A percentile compares a stretch with the other conserved stretches of the same genome.
phyloP scores from a whole-genome alignment of 2,329 filamentous ascomycete genomes.

The Colletotrichum shisoi region DNA sequence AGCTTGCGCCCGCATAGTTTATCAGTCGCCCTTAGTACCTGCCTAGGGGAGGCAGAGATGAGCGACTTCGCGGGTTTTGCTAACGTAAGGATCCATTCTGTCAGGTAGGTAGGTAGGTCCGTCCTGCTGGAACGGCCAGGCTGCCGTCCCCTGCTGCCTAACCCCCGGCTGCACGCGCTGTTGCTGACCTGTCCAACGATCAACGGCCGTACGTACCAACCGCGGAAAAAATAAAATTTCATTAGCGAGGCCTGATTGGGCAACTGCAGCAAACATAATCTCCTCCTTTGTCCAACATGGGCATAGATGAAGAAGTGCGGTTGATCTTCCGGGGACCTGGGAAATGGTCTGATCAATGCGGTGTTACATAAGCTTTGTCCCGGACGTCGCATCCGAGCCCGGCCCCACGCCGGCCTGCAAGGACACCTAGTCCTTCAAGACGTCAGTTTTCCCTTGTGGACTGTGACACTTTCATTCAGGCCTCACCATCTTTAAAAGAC shows the following conservation, averaged over 20 bases:
- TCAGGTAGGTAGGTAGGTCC: no score
- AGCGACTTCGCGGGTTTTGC: background rate
- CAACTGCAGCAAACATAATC: background rate
- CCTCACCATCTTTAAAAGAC: no score
- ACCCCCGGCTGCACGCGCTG: background rate
- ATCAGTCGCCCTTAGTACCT: no score
- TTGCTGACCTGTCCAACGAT: background rate
- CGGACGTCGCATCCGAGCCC: constrained; percentile 8
- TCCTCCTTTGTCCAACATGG: background rate
- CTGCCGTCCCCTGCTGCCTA: background rate
- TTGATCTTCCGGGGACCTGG: background rate
- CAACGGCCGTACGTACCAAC: background rate
- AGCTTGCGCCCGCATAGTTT: no score
- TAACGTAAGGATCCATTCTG: background rate
- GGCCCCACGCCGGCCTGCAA: background rate
- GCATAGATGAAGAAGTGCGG: background rate
- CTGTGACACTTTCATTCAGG: background rate
- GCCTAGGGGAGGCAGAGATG: background rate
- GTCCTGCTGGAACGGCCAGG: background rate
- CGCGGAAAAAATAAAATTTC: background rate
- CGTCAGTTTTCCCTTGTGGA: background rate
- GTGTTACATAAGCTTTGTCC: background rate
- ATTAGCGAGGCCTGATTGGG: background rate
- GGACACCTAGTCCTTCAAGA: background rate
- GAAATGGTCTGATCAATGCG: background rate